Conservation (phyloP, 1,284 basidiomycete species). For the Ustilago tritici region DNA sequence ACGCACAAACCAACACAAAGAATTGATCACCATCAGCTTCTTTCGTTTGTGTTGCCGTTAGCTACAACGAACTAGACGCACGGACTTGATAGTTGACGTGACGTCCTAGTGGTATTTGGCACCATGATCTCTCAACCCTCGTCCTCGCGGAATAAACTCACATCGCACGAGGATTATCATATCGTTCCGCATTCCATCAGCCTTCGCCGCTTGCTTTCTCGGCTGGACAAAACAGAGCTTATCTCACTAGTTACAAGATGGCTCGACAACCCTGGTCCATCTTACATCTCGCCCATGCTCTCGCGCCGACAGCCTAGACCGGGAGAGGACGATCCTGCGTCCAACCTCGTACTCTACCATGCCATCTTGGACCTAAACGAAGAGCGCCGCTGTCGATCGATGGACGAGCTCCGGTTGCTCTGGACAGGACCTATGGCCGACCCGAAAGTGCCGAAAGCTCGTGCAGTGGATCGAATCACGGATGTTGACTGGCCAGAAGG, state of each 20-base stretch:
- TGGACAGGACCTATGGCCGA: conserved; percentile 56
- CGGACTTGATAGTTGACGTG: background rate
- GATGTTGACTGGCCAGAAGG: conserved; percentile 61
- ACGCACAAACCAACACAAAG: too few species aligned
- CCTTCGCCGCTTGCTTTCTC: conserved; percentile 36
- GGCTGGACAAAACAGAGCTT: conserved; percentile 48
- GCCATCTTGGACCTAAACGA: conserved; percentile 52
- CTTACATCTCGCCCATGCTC: conserved; percentile 46
- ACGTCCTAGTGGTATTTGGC: background rate
- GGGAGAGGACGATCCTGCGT: conserved; percentile 28
- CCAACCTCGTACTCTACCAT: conserved; percentile 44
- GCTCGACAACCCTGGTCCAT: conserved; percentile 36
- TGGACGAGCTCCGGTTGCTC: conserved; percentile 45
- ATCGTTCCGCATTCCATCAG: conserved; percentile 42
- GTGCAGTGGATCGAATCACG: conserved; percentile 53
- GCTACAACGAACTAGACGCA: background rate
- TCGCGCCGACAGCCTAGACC: conserved; percentile 39
- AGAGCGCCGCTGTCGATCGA: conserved; percentile 42
- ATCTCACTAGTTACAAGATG: conserved; percentile 37
- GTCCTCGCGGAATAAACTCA: conserved; percentile 39
- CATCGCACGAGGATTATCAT: conserved; percentile 38
- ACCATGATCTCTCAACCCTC: conserved; percentile 47
- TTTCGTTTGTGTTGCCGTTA: background rate
- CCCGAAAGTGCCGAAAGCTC: conserved; percentile 48
- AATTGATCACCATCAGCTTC: background rate